Conservation (phyloP, 176 grass and related monocot genomes). For the Canna indica region DNA sequence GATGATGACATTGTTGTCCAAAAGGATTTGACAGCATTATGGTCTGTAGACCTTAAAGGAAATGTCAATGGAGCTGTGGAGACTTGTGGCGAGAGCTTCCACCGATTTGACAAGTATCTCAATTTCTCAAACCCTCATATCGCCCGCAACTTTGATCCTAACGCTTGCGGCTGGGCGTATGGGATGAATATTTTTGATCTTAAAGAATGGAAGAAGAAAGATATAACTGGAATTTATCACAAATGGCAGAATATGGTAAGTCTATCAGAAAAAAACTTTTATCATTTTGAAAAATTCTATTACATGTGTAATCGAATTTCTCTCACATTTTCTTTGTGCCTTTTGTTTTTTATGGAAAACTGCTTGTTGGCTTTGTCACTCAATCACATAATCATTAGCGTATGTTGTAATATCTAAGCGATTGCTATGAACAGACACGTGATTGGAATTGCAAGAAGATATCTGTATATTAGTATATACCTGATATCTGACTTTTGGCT, state of each 20-base stretch:
- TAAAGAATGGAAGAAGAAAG: slow-evolving; percentile 87
- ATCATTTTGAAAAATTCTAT: background rate
- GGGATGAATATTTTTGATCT: slow-evolving; percentile 99
- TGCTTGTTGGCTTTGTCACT: too few relatives aligned
- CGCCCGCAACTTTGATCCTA: slow-evolving; percentile 90
- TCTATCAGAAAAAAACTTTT: background rate
- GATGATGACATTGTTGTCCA: slow-evolving; percentile 99
- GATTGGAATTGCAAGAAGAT: too few relatives aligned
- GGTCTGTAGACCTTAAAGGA: slow-evolving; percentile 92
- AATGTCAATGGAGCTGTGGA: slow-evolving; percentile 95
- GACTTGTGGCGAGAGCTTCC: slow-evolving; percentile 94
- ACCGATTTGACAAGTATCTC: slow-evolving; percentile 97
- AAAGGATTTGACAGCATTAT: slow-evolving; percentile 98
- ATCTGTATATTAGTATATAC: too few relatives aligned
- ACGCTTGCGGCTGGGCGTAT: slow-evolving; percentile 96
- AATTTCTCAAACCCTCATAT: slow-evolving; percentile 99
- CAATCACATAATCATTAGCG: background rate
- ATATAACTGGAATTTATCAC: slow-evolving; percentile 98
- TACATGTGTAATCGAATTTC: background rate
- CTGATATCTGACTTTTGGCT: too few relatives aligned
- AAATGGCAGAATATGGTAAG: slow-evolving; percentile 91
- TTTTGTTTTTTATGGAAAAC: too few relatives aligned
- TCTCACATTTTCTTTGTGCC: background rate
- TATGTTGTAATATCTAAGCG: too few relatives aligned
- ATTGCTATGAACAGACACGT: too few relatives aligned